Percentiles rank a stretch among this genome's conserved stretches.
These are phyloP conservation scores for Diaporthe ilicicola DNA, from an alignment of 2,329 filamentous ascomycete genomes.

Conservation along the genomic window DNA sequence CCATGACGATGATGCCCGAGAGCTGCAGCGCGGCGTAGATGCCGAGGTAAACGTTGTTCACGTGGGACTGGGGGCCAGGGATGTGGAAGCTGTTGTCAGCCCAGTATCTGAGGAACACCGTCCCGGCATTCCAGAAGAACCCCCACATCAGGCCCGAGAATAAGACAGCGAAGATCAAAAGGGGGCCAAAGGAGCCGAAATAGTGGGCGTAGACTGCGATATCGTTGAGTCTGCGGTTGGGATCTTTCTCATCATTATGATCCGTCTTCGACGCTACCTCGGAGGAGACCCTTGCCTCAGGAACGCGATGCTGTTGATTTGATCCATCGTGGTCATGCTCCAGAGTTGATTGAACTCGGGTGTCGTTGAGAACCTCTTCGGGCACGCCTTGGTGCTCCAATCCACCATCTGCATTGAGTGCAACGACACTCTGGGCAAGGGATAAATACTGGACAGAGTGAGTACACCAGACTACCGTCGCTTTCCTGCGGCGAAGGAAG, in stretches of 20 bases:
- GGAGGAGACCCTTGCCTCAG: neutral
- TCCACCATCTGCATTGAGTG: neutral
- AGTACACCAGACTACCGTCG: constrained; percentile 45
- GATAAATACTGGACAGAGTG: constrained; percentile 41
- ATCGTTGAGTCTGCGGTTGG: constrained; percentile 3
- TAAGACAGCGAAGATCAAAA: constrained; percentile 17
- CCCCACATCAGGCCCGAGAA: constrained; percentile 5
- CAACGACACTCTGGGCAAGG: neutral
- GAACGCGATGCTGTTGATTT: neutral
- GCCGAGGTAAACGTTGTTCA: constrained; percentile 42
- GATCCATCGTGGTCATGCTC: neutral
- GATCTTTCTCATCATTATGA: neutral
- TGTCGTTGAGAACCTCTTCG: constrained; percentile 1
- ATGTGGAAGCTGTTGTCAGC: constrained; percentile 30
- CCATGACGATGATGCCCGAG: constrained; percentile 34
- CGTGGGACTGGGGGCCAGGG: constrained; percentile 24
- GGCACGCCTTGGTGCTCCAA: neutral
- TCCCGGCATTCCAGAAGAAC: constrained; percentile 19
- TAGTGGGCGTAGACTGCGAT: constrained; percentile 25
- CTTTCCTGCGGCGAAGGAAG: constrained; percentile 41
- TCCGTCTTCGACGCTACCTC: neutral
- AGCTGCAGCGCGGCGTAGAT: constrained; percentile 41
- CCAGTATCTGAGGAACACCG: constrained; percentile 34
- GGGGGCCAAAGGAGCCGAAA: constrained; percentile 19
- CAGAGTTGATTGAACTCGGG: neutral